Base-by-base conservation (phyloP, 1,139 yeast species). In the Geotrichum australiense region DNA sequence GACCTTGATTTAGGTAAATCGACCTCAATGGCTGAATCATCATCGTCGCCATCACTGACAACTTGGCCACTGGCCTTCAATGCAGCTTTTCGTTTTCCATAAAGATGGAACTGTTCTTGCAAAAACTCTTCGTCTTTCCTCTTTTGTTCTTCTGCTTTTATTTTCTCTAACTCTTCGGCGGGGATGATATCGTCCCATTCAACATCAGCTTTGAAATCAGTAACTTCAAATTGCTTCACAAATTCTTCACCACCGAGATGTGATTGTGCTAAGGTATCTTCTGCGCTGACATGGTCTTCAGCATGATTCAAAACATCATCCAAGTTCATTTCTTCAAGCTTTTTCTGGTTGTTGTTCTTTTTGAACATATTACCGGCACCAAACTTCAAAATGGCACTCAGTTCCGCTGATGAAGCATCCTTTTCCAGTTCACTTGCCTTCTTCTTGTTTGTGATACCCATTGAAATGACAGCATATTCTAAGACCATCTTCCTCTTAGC, bases 111-210 rank as follows among this genome's bases (percentile, higher is more conserved):
- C 62, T 93, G 97, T 54, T 89, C 93, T 56, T 86, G 80, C 48
- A 91, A 72, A 59, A 78, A 89, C 50, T 76, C 81, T 50, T 91
- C 96, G 53, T 91, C 96, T 35, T 80, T 76, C 42, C 84, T 75
- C 59, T 78, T 79, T 69, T 82, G 81, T 57, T 91, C 98, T 47
- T 87, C 95, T 49, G 84, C 95, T 61, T 93, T 91, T 56, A 93
- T 72, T 59, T 84, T 84, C 45, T 78, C 74, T 49, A 93, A 71
- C 62, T 93, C 98, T 40, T 86, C 96, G 51, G 86, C 93, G 1
- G 99, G 99, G 55, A 93, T 93, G 54, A 93, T 93, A 61, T 93
- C 99, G 65, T 93, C 98, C 99, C 99, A 93, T 52, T 87, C 94
- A 47, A 91, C 87, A 61, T 93, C 97, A 0, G 98, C 97, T 64